Evolutionary conservation across 225 moss, liverwort and hornwort species (phyloP).

Genomic region (Neckera pumila): DNA sequence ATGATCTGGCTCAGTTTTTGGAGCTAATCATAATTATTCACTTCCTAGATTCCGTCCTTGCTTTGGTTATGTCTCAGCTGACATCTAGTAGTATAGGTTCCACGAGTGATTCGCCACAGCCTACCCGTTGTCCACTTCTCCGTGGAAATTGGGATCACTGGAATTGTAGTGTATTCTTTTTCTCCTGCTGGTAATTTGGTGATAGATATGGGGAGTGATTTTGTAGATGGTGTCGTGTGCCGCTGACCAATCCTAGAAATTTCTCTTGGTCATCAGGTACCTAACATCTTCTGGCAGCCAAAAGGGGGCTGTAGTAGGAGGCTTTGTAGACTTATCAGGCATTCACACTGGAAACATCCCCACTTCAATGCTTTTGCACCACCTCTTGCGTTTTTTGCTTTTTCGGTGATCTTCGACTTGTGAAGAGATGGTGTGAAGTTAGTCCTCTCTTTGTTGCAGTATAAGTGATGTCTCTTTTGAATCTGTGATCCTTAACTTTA

Average conservation of each 20-base stretch:
- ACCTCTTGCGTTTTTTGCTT: neutral
- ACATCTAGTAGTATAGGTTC: slow-evolving; percentile 34
- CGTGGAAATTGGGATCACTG: slow-evolving; percentile 35
- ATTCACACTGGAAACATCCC: slow-evolving; percentile 44
- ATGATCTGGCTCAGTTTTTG: slow-evolving; percentile 43
- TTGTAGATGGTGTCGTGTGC: slow-evolving; percentile 41
- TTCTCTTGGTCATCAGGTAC: slow-evolving; percentile 34
- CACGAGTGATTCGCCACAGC: slow-evolving; percentile 26
- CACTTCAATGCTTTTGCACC: slow-evolving; percentile 26
- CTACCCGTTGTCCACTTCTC: slow-evolving; percentile 21
- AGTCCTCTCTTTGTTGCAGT: neutral
- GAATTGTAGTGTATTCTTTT: slow-evolving; percentile 62
- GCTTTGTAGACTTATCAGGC: slow-evolving; percentile 46
- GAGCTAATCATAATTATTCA: slow-evolving; percentile 29
- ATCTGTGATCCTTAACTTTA: neutral
- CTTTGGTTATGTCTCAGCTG: slow-evolving; percentile 28
- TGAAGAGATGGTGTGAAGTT: neutral
- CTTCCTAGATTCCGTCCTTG: slow-evolving; percentile 20
- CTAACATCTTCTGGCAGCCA: slow-evolving; percentile 39
- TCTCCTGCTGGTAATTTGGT: slow-evolving; percentile 43
- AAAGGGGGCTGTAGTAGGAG: slow-evolving; percentile 47
- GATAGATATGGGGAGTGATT: slow-evolving; percentile 45
- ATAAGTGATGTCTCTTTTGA: neutral
- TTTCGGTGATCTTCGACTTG: neutral
- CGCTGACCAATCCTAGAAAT: slow-evolving; percentile 21